A percentile compares a stretch with the other conserved stretches of the same genome.
Conservation (phyloP, 78 protist species). For the Dictyostelium citrinum region DNA sequence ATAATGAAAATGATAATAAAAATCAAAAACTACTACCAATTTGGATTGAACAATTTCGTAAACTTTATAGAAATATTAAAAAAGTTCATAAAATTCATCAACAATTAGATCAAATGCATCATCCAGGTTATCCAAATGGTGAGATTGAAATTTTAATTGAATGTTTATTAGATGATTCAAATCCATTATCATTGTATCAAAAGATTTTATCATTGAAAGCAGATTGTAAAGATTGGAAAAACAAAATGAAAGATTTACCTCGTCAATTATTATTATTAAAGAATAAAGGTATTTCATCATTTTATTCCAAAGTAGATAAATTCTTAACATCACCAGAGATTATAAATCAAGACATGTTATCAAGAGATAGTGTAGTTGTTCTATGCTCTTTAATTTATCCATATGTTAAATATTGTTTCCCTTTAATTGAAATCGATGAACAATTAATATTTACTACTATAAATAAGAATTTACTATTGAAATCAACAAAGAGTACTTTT, state of each 20-base stretch:
- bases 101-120: constrained; percentile 17
- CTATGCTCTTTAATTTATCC: not conserved
- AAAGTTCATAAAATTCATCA: constrained; percentile 28
- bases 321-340: not conserved
- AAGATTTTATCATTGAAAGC: not conserved
- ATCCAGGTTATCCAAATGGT: constrained; percentile 34
- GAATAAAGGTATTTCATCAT: constrained; percentile 35
- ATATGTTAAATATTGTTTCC: constrained; percentile 12
- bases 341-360: not conserved
- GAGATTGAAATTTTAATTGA: not conserved
- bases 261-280: constrained; percentile 17
- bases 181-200: not conserved
- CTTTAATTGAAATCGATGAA: constrained; percentile 11
- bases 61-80: constrained; percentile 1
- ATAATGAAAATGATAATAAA: too few relatives aligned
- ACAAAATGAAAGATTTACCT: constrained; percentile 4
- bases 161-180: not conserved
- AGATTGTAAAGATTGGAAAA: constrained; percentile 3
- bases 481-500: not conserved
- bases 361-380: not conserved
- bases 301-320: not conserved
- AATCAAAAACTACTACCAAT: not conserved
- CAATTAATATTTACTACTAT: not conserved
- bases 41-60: not conserved
- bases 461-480: not conserved